phyloP scores from a whole-genome alignment of 768 basidiomycete species.

The Tulasnella sp. region DNA sequence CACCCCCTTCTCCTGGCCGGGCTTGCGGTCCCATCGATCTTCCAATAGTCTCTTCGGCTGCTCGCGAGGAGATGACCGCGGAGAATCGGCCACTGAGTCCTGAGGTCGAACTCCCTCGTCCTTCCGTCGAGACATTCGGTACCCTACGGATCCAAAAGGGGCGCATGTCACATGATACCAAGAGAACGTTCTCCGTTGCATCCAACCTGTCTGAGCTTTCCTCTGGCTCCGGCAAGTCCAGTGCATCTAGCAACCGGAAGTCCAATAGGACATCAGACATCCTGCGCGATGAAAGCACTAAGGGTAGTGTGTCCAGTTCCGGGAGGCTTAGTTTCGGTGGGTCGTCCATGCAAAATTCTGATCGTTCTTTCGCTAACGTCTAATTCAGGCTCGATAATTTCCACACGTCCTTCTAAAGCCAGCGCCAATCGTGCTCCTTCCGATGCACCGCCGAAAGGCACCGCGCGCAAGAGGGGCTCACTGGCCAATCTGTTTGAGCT shows the following conservation, averaged over 20 bases:
- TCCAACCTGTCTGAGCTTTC: not conserved
- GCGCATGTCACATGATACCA: not conserved
- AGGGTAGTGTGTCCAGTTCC: not conserved
- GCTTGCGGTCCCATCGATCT: not conserved
- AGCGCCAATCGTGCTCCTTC: not conserved
- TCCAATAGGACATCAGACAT: too few species aligned
- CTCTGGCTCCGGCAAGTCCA: conserved; percentile 3
- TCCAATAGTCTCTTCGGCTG: not conserved
- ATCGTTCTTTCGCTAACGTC: too few species aligned
- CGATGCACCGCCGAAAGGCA: not conserved
- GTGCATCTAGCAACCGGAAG: not conserved
- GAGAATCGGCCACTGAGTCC: not conserved
- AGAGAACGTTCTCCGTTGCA: not conserved
- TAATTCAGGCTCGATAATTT: not conserved
- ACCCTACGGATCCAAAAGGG: not conserved
- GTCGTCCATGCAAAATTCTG: too few species aligned
- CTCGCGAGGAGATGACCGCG: conserved; percentile 1
- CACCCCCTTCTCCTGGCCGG: not conserved
- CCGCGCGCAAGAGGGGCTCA: not conserved
- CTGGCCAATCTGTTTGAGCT: conserved; percentile 9
- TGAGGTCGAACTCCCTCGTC: not conserved
- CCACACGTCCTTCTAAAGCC: not conserved
- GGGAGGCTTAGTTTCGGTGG: not conserved
- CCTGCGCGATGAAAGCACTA: not conserved
- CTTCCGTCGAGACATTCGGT: conserved; percentile 6